A percentile compares a stretch with the other conserved stretches of the same genome.
Evolutionary conservation across 2,329 filamentous ascomycete genomes (phyloP).

Genomic region (Scedosporium aurantiacum): DNA sequence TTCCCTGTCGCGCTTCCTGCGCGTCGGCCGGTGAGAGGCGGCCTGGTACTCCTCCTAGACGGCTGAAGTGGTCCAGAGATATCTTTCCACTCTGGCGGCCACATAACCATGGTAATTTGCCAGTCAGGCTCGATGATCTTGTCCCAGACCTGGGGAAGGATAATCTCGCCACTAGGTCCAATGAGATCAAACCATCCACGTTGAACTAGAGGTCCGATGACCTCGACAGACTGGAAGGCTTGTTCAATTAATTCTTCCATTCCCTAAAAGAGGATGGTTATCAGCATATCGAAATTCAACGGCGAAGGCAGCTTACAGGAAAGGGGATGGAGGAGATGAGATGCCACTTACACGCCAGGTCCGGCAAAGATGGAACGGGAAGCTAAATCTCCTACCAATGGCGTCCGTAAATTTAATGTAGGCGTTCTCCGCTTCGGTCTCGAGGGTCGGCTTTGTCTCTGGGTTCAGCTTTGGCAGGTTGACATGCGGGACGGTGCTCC

Average conservation of each 20-base stretch:
- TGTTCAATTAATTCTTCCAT: slow-evolving; percentile 83
- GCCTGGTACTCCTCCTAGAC: too few species aligned
- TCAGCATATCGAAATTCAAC: neutral
- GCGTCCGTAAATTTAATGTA: slow-evolving; percentile 88
- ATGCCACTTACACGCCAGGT: slow-evolving; percentile 62
- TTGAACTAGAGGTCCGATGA: slow-evolving; percentile 64
- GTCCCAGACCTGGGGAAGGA: slow-evolving; percentile 69
- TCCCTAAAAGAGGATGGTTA: slow-evolving; percentile 37
- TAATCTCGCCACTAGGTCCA: slow-evolving; percentile 70
- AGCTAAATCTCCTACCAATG: slow-evolving; percentile 85
- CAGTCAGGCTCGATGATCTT: slow-evolving; percentile 65
- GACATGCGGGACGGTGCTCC: slow-evolving; percentile 23
- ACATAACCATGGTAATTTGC: slow-evolving; percentile 45
- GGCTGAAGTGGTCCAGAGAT: too few species aligned
- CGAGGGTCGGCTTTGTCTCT: slow-evolving; percentile 36
- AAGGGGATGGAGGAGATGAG: neutral
- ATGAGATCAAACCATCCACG: slow-evolving; percentile 72
- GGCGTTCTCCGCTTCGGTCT: slow-evolving; percentile 39
- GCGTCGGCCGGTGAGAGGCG: too few species aligned
- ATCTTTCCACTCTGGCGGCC: slow-evolving; percentile 41
- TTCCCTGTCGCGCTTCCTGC: too few species aligned
- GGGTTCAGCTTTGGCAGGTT: slow-evolving; percentile 22
- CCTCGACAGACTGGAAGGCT: slow-evolving; percentile 68
- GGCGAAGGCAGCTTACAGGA: neutral
- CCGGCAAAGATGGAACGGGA: slow-evolving; percentile 75